Evolutionary conservation across 2,329 filamentous ascomycete species (phyloP), one percentile per base, ranked within the genome.

Genomic region (Lachnellula arida): DNA sequence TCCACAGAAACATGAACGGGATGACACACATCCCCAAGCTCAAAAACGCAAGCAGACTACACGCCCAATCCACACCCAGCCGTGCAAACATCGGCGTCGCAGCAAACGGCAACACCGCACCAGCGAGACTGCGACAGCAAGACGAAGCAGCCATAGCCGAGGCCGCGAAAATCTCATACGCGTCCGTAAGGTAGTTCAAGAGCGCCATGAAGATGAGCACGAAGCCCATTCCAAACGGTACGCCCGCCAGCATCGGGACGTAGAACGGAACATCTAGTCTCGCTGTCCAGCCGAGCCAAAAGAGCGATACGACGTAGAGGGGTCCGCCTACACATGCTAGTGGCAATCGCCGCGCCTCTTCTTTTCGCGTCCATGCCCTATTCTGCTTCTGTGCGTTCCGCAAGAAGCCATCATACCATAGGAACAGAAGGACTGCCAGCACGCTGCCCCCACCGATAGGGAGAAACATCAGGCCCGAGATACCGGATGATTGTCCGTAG

Each of bases 401-500:
- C 62, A 77, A 76, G 62, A 73, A 79, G 65, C 75, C 72, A 51
- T 84, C 73, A 69, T 82, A 85, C 59, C 70, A 67, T 46, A 72
- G 63, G 68, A 82, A 86, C 39, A 74, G 54, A 37, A 62, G 67
- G 22, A 80, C 72, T 28, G 78, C 80, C 60, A 78, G 79, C 4
- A 79, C 72, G 9, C 84, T 76, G 28, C 84, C 73, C 12, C 35
- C 55, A 8, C 58, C 62, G 60, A 86, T 77, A 55, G 79, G 81
- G 39, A 85, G 72, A 72, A 87, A 87, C 60, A 84, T 78, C 8
- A 86, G 74, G 11, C 83, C 82, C 54, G 80, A 71, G 51, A 83
- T 67, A 34, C 83, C 82, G 2, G 79, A 69, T 55, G 75, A 79
- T 76, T 88, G 84, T 63, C 71, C 66, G 68, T 88, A 88, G 58